phyloP scores from a whole-genome alignment of 306 rosid genomes.

The Bauhinia variegata region DNA sequence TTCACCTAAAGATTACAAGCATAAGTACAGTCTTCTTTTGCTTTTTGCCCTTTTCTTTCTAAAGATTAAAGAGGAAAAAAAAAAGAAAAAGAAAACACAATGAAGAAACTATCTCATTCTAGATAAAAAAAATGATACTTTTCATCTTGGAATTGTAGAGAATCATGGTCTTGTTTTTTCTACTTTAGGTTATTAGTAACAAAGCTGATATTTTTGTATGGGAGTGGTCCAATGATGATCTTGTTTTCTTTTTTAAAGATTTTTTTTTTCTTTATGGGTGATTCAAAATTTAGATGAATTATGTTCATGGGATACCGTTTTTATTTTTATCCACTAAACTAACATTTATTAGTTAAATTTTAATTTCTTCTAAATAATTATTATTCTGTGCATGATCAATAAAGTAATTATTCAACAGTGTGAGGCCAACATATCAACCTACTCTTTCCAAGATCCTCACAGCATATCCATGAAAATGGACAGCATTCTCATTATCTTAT shows the following conservation, averaged over 20 bases:
- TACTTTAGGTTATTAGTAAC: no score
- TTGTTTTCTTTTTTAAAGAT: no score
- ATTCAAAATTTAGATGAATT: no score
- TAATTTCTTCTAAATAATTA: slow-evolving; percentile 28
- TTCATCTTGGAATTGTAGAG: no score
- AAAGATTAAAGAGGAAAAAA: no score
- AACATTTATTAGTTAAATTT: no score
- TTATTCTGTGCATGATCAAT: slow-evolving; percentile 18
- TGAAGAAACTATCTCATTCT: neutral
- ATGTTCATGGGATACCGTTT: no score
- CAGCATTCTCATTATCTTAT: slow-evolving; percentile 32
- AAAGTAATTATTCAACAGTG: slow-evolving; percentile 14
- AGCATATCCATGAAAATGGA: slow-evolving; percentile 39
- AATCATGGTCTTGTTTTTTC: no score
- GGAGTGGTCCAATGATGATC: no score
- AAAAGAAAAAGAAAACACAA: slow-evolving; percentile 14
- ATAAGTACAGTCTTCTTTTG: slow-evolving; percentile 27
- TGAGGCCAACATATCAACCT: slow-evolving; percentile 36
- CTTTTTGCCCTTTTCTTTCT: neutral
- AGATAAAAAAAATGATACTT: neutral
- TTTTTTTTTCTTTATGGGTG: no score
- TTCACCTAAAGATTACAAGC: slow-evolving; percentile 14
- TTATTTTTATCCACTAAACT: no score
- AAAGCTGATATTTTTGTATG: no score
- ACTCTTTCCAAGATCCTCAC: slow-evolving; percentile 34